Evolutionary conservation across 306 rosid species (phyloP).

Genomic region (Prosopis cineraria): DNA sequence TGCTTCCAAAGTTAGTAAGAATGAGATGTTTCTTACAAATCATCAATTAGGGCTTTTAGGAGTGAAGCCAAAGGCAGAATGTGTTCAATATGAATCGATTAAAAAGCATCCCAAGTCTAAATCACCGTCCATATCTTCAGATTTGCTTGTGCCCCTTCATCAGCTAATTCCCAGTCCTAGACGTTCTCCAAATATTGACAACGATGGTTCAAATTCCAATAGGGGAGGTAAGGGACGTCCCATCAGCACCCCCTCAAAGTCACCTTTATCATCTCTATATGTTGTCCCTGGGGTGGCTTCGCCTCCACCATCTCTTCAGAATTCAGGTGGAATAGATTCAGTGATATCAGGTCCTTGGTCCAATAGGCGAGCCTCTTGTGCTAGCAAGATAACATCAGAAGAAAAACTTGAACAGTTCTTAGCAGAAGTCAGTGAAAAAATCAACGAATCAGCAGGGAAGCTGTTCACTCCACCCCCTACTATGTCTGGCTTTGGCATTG

Average conservation of each 20-base stretch:
- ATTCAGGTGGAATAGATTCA: constrained; percentile 59
- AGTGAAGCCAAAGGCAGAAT: constrained; percentile 64
- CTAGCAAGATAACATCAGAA: constrained; percentile 78
- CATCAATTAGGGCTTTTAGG: constrained; percentile 83
- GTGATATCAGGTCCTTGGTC: constrained; percentile 79
- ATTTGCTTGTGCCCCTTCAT: constrained; percentile 91
- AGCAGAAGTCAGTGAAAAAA: constrained; percentile 78
- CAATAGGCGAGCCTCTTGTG: constrained; percentile 57
- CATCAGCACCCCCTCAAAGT: constrained; percentile 56
- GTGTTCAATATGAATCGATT: constrained; percentile 46
- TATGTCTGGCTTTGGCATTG: constrained; percentile 65
- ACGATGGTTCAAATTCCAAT: constrained; percentile 56
- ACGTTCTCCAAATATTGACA: constrained; percentile 46
- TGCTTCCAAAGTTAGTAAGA: constrained; percentile 48
- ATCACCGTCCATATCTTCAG: constrained; percentile 51
- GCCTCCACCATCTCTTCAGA: constrained; percentile 50
- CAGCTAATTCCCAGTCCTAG: constrained; percentile 60
- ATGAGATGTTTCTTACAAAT: constrained; percentile 56
- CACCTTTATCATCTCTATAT: constrained; percentile 66
- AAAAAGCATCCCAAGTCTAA: constrained; percentile 86
- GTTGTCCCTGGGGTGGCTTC: constrained; percentile 70
- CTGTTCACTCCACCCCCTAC: constrained; percentile 94
- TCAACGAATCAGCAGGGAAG: constrained; percentile 75
- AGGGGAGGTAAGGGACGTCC: constrained; percentile 54
- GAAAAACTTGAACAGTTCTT: constrained; percentile 82